phyloP scores from a whole-genome alignment of 2,329 filamentous ascomycete genomes.

The Tolypocladium tropicale region DNA sequence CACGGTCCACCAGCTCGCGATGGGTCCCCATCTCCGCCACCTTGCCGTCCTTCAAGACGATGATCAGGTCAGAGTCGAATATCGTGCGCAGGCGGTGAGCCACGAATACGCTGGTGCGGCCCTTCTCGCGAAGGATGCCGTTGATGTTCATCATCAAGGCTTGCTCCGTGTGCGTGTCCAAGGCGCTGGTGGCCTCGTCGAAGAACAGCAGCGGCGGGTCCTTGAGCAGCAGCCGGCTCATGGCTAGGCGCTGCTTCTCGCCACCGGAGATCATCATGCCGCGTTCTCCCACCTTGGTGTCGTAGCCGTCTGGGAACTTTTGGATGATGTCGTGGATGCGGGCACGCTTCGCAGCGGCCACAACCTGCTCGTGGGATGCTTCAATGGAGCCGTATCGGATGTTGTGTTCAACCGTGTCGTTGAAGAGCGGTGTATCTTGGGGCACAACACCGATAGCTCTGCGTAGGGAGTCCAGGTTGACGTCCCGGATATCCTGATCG shows the following conservation, averaged over 20 bases:
- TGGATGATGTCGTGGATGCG: conserved; percentile 75
- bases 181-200: conserved; percentile 84
- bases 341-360: conserved; percentile 70
- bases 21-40: conserved; percentile 91
- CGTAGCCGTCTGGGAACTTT: conserved; percentile 76
- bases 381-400: conserved; percentile 83
- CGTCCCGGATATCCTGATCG: conserved; percentile 79
- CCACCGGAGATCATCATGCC: conserved; percentile 96
- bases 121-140: conserved; percentile 79
- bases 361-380: conserved; percentile 62
- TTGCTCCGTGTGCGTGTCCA: conserved; percentile 91
- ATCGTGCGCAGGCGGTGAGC: conserved; percentile 89
- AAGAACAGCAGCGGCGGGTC: conserved; percentile 88
- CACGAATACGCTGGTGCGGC: conserved; percentile 85
- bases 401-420: conserved; percentile 91
- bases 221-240: conserved; percentile 76
- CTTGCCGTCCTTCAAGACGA: conserved; percentile 72
- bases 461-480: conserved; percentile 73
- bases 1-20: conserved; percentile 65
- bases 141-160: conserved; percentile 88
- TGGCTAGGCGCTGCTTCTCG: conserved; percentile 84
- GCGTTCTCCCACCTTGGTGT: conserved; percentile 84
- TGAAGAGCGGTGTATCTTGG: conserved; percentile 94
- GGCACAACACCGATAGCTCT: conserved; percentile 88
- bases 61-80: conserved; percentile 85